These are phyloP conservation scores for Pleurotus sapidus DNA, from an alignment of 768 basidiomycete genomes.

Conservation along the genomic window DNA sequence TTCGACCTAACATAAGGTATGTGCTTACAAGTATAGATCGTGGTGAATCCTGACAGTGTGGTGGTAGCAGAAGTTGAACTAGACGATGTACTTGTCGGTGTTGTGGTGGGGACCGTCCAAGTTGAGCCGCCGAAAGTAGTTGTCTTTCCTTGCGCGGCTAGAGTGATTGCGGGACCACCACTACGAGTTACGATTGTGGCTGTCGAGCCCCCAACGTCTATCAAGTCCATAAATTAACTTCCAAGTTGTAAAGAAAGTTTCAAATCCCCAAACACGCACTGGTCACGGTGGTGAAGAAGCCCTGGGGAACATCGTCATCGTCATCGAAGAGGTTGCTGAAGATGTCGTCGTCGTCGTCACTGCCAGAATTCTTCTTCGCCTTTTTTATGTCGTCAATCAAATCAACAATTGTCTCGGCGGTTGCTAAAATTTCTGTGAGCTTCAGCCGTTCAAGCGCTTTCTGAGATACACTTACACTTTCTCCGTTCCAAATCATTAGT, in stretches of 20 bases:
- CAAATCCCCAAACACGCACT: background rate
- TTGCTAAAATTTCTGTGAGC: background rate
- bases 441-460: background rate
- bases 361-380: conserved; percentile 10
- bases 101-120: conserved; percentile 2
- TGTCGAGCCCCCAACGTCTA: conserved; percentile 1
- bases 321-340: background rate
- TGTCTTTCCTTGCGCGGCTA: conserved; percentile 9
- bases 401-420: conserved; percentile 14
- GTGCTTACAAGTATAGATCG: conserved; percentile 3
- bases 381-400: conserved; percentile 18
- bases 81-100: background rate
- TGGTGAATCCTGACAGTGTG: conserved; percentile 2
- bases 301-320: background rate
- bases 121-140: conserved; percentile 10
- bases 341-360: conserved; percentile 1
- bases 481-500: background rate
- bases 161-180: conserved; percentile 8
- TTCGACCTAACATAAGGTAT: no score
- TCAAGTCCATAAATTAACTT: background rate
- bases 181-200: conserved; percentile 9
- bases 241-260: background rate
- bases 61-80: background rate
- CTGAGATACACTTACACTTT: background rate
- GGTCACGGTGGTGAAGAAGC: conserved; percentile 1